Evolutionary conservation across 1,284 basidiomycete genomes (phyloP).

Genomic region (Tylopilus sp.): DNA sequence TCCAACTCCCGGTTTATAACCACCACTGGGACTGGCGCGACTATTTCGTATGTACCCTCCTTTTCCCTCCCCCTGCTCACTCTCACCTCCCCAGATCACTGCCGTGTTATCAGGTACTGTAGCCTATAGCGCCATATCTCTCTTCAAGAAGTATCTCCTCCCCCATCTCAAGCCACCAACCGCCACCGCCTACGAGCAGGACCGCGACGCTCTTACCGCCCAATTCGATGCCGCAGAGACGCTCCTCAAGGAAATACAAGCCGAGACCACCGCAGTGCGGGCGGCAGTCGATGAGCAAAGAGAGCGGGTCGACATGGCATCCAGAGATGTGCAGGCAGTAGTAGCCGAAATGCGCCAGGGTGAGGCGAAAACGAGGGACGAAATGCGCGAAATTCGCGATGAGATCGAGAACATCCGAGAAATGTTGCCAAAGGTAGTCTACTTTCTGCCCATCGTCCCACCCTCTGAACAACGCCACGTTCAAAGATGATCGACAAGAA

Average conservation of each 20-base stretch:
- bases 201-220: slow-evolving; percentile 78
- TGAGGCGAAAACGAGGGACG: slow-evolving; percentile 78
- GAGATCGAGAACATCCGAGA: slow-evolving; percentile 90
- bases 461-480: slow-evolving; percentile 4
- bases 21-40: slow-evolving; percentile 87
- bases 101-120: slow-evolving; percentile 87
- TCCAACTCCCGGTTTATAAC: slow-evolving; percentile 40
- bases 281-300: slow-evolving; percentile 80
- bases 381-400: slow-evolving; percentile 88
- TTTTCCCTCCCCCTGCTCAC: slow-evolving; percentile 21
- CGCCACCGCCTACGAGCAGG: slow-evolving; percentile 85
- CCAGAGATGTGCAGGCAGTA: slow-evolving; percentile 76
- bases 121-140: slow-evolving; percentile 81
- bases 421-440: slow-evolving; percentile 81
- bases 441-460: neutral
- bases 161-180: slow-evolving; percentile 92
- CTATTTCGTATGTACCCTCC: slow-evolving; percentile 70
- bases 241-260: slow-evolving; percentile 78
- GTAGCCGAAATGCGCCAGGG: slow-evolving; percentile 76
- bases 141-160: slow-evolving; percentile 90
- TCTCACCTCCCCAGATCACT: slow-evolving; percentile 69
- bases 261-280: slow-evolving; percentile 70
- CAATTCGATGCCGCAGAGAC: slow-evolving; percentile 94
- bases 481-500: slow-evolving; percentile 91
- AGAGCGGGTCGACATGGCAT: slow-evolving; percentile 72